Evolutionary conservation across 2,329 filamentous ascomycete species (phyloP).

Genomic region (Penicillium capsulatum): DNA sequence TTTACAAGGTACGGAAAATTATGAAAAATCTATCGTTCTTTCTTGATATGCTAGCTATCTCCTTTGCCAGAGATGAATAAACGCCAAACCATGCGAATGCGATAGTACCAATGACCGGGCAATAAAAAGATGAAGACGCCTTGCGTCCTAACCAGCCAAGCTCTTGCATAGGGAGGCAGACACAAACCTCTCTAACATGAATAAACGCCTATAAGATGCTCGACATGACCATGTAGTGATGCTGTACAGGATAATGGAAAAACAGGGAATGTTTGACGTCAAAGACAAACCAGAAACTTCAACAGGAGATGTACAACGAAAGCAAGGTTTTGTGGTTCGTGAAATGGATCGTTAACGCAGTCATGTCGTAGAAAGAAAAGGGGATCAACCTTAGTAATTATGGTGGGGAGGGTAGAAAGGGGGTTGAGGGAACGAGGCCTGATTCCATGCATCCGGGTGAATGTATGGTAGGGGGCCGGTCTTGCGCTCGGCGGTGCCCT

Average conservation of each 20-base stretch:
- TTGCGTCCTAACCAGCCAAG: background rate
- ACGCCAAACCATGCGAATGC: conserved; percentile 27
- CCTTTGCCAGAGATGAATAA: conserved; percentile 6
- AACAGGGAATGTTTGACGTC: conserved; percentile 1
- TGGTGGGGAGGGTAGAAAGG: conserved; percentile 29
- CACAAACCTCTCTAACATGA: conserved; percentile 14
- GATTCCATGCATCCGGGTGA: conserved; percentile 43
- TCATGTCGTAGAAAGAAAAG: conserved; percentile 23
- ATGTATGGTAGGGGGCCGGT: conserved; percentile 64
- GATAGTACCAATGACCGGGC: conserved; percentile 7
- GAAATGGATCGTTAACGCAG: conserved; percentile 24
- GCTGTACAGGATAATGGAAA: conserved; percentile 12
- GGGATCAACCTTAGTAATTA: conserved; percentile 25
- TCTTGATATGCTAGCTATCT: conserved; percentile 10
- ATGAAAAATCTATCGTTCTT: conserved; percentile 9
- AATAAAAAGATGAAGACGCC: conserved; percentile 13
- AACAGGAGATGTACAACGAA: conserved; percentile 19
- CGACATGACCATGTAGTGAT: conserved; percentile 10
- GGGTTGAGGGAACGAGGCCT: conserved; percentile 32
- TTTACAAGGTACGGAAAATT: no score
- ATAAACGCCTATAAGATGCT: conserved; percentile 17
- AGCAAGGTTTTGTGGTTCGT: conserved; percentile 19
- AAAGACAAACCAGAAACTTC: conserved; percentile 6
- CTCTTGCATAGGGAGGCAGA: conserved; percentile 2
- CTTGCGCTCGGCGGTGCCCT: conserved; percentile 60